Evolutionary conservation across 2,329 filamentous ascomycete species (phyloP), one percentile per base, ranked within the genome.

Genomic region (Hymenotorrendiella dingleyae): DNA sequence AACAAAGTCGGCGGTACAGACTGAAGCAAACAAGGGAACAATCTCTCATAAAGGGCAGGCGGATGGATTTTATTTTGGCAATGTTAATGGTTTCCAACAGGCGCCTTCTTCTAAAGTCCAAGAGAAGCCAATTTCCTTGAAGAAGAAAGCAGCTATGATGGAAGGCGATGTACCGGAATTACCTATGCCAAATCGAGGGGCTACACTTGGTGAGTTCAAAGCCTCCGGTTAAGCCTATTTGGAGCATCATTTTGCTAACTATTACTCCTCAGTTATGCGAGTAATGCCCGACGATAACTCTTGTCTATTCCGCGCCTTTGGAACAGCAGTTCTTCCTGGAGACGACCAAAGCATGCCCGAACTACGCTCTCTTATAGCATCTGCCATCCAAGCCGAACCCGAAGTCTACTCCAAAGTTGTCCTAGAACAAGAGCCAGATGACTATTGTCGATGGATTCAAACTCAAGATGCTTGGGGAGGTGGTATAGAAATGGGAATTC

Each of bases 241-340:
- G 24, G 14, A 38, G 10, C n/a, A 1, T 21, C 4, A 22, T n/a
- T n/a, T n/a, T 36, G 12, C 23, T 40, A 41, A 45, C 34, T 38
- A 22, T 28, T n/a, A n/a, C n/a, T 1, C 9, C 4, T 11, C 32
- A 79, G 84, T 94, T 7, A 75, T 96, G 14, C 83, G 91, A 11
- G 86, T 97, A 38, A 96, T 97, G 91, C 88, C 90, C 4, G 91
- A 96, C 59, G 91, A 97, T 64, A 96, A 96, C 64, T 88, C 82
- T 45, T 97, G 91, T 66, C 80, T 97, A 57, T 97, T 96, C 65
- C 85, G 89, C 21, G 90, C 91, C 0, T 81, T 97, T 35, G 86
- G 86, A 12, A 84, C 82, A 41, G 85, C 85, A 3, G 73, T 94
- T n/a, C 77, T 87, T 20, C 60, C 57, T 11, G 57, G 78, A 23